phyloP scores from a whole-genome alignment of 2,329 filamentous ascomycete genomes.

The Apiospora kogelbergensis region DNA sequence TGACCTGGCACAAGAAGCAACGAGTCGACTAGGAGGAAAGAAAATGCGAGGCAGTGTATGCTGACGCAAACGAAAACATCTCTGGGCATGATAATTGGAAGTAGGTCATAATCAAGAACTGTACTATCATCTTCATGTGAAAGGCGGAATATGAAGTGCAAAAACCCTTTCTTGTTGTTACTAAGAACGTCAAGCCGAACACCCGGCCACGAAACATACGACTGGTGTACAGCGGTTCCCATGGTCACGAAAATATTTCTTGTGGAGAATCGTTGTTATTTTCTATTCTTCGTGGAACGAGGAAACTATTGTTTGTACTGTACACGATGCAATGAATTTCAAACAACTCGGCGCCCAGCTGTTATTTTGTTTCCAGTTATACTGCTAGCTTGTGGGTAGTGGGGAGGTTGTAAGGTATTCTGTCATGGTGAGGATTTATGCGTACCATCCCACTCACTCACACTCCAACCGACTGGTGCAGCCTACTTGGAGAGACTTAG shows the following conservation, averaged over 20 bases:
- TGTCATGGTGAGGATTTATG: background rate
- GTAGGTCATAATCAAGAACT: background rate
- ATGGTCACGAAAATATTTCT: background rate
- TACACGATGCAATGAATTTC: background rate
- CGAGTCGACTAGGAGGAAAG: background rate
- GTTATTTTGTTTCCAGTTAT: background rate
- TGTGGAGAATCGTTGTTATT: too few relatives aligned
- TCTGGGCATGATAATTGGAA: background rate
- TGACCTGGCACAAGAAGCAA: background rate
- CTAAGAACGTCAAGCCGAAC: background rate
- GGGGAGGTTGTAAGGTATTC: background rate
- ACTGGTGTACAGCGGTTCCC: background rate
- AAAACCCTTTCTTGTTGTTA: background rate
- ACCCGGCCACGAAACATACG: background rate
- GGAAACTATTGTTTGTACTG: background rate
- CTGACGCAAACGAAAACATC: background rate
- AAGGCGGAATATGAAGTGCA: background rate
- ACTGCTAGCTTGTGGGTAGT: background rate
- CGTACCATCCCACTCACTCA: background rate
- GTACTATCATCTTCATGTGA: background rate
- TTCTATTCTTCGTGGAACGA: background rate
- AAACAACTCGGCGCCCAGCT: background rate
- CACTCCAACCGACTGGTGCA: background rate
- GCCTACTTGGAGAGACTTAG: slow-evolving; percentile 14
- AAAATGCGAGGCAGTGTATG: background rate